Percentiles rank a stretch among this genome's conserved stretches.
These are phyloP conservation scores for Coemansia sp. DNA, from an alignment of 192 early-diverging fungal genomes.

Conservation along the genomic window DNA sequence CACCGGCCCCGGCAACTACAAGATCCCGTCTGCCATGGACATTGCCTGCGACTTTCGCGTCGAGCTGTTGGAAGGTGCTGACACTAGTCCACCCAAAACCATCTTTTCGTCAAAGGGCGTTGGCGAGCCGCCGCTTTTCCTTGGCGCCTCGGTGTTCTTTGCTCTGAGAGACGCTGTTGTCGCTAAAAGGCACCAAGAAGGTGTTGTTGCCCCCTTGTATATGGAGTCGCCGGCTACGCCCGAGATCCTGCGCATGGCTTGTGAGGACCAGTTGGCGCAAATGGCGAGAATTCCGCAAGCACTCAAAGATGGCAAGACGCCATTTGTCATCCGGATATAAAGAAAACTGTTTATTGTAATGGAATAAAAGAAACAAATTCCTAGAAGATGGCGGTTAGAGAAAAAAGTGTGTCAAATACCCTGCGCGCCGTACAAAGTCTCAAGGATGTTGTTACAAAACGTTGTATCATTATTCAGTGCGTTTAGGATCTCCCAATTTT, in stretches of 20 bases:
- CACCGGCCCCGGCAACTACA: conserved; percentile 82
- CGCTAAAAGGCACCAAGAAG: conserved; percentile 56
- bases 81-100: conserved; percentile 61
- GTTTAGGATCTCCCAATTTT: too few relatives aligned
- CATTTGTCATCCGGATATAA: conserved; percentile 41
- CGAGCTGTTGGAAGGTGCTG: conserved; percentile 56
- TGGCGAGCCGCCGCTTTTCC: conserved; percentile 84
- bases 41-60: conserved; percentile 81
- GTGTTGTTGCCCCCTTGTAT: conserved; percentile 52
- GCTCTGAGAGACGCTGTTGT: conserved; percentile 76
- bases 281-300: conserved; percentile 18
- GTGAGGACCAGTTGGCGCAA: conserved; percentile 62
- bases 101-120: conserved; percentile 81
- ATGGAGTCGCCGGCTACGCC: conserved; percentile 76
- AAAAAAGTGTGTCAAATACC: neutral
- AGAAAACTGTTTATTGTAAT: neutral
- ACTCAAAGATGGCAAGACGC: conserved; percentile 24
- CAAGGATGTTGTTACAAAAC: neutral
- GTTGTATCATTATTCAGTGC: too few relatives aligned
- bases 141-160: conserved; percentile 74
- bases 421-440: neutral
- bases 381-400: neutral
- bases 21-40: conserved; percentile 81
- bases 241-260: conserved; percentile 70
- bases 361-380: too few relatives aligned